Conservation (phyloP, 2,329 filamentous ascomycete genomes). For the Rhynchosporium agropyri region DNA sequence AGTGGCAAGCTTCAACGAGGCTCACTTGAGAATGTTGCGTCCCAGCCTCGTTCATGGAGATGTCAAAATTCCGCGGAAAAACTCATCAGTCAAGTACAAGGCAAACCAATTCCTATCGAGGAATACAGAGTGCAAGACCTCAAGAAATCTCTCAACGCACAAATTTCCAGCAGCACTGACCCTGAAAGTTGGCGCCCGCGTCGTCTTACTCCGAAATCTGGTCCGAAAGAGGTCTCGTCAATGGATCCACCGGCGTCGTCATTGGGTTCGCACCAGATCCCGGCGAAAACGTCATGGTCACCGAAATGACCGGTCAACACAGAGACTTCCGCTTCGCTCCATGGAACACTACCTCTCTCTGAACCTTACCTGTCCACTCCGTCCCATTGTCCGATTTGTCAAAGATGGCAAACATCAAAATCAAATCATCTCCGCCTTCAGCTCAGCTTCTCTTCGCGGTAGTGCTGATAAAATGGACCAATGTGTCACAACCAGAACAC, state of each 20-base stretch:
- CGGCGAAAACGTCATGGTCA: neutral
- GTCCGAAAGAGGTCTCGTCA: slow-evolving; percentile 33
- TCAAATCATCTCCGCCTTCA: slow-evolving; percentile 25
- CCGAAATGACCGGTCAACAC: slow-evolving; percentile 17
- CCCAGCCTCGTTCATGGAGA: neutral
- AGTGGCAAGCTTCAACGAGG: slow-evolving; percentile 6
- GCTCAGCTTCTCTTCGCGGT: slow-evolving; percentile 33
- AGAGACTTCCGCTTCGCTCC: neutral
- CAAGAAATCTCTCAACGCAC: slow-evolving; percentile 28
- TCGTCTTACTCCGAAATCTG: slow-evolving; percentile 36
- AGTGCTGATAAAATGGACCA: slow-evolving; percentile 8
- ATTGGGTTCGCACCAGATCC: slow-evolving; percentile 26
- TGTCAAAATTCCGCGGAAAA: slow-evolving; percentile 1
- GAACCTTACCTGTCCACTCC: neutral
- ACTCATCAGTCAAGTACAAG: neutral
- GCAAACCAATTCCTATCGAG: neutral
- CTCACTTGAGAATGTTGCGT: neutral
- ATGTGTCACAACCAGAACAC: too few relatives aligned
- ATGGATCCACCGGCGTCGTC: slow-evolving; percentile 36
- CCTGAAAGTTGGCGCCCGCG: slow-evolving; percentile 37
- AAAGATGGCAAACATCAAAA: slow-evolving; percentile 18
- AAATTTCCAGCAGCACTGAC: slow-evolving; percentile 26
- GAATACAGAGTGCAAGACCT: slow-evolving; percentile 4
- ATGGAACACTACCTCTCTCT: neutral
- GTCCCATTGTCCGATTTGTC: slow-evolving; percentile 22